Base-by-base conservation (phyloP, 2,329 filamentous ascomycete genomes). In the Didymosphaeria variabile region DNA sequence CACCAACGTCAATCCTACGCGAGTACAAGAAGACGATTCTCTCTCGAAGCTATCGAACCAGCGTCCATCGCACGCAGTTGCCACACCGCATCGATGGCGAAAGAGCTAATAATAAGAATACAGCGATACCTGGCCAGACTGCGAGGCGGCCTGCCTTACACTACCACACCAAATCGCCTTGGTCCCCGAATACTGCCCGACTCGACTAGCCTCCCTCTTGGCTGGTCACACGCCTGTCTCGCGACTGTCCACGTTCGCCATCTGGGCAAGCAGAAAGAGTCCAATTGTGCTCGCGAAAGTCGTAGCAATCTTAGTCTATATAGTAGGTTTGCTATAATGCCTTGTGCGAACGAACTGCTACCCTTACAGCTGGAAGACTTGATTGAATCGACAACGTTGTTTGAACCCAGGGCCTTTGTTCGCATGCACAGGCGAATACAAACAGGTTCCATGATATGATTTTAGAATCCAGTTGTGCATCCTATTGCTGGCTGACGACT, bases 101-200 rank as follows among this genome's bases (percentile, higher is more conserved):
- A 31, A 44, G 38, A 40, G 2, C 57, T 57, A 62, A 65, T 40
- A 45, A 47, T 55, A 59, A 47, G n/a, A n/a, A n/a, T n/a, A n/a
- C n/a, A 51, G n/a, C n/a, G 23, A 50, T 46, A 49, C 57, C 47
- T 17, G 46, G 40, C 31, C 19, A 40, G 55, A 50, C 59, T 59
- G 60, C 62, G 61, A 62, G 64, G 58, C 40, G n/a, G 36, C 42
- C 63, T 54, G 38, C 51, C 38, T 66, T 68, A 67, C 66, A 62
- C 61, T 58, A 64, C 65, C 58, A 40, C 60, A 42, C 26, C 51
- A 31, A 44, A 44, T 54, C 53, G 23, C 42, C 26, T 58, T 62
- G 50, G 63, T 42, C 21, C 50, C 50, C 50, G 36, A 31, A 15
- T n/a, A 5, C 13, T 40, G 34, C 51, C 51, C 51, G 5, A 54